Base-by-base conservation (phyloP, 495 filamentous ascomycete species). In the Corynascus novoguineensis region DNA sequence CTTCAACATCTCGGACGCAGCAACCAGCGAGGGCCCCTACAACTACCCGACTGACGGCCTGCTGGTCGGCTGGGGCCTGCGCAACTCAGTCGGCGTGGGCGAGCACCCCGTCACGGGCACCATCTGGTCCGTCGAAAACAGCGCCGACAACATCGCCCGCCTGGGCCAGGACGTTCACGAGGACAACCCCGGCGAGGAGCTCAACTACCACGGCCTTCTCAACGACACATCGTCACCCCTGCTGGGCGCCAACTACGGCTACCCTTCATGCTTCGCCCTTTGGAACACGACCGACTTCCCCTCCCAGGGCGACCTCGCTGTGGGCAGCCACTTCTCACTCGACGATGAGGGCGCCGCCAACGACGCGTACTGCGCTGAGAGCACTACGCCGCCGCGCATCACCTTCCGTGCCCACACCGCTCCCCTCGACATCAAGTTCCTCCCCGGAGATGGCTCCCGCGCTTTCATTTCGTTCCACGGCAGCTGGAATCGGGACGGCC, bases 111-210 rank as follows among this genome's bases (percentile, higher is more conserved):
- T 69, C 24, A 74, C 64, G 1, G 77, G 80, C 21, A 75, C 73
- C 29, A 71, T 90, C 59, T 91, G 79, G 73, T 79, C 76, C 7
- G 86, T 90, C 17, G 87, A 91, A 66, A 91, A 90, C 63, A 83
- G 79, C 28, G 84, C 79, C 4, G 86, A 90, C 62, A 50, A 86
- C 7, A 73, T 89, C n/a, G 60, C 51, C 9, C 76, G 86, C 11
- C 32, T 38, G 0, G 77, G 76, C 0, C 56, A 68, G 19, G 84
- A 89, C 58, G 79, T 89, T 34, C 85, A 88, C 61, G 63, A 80
- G 38, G 75, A 88, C 37, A 90, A 90, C 60, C 87, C 87, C 0
- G 85, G 82, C 12, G 87, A 90, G 64, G 85, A 90, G 60, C 67
- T 90, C 54, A 91, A 90, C 64, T 87, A 76, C 68, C 82, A 85